Evolutionary conservation across 768 basidiomycete species (phyloP).

Genomic region (Lactarius indigo): DNA sequence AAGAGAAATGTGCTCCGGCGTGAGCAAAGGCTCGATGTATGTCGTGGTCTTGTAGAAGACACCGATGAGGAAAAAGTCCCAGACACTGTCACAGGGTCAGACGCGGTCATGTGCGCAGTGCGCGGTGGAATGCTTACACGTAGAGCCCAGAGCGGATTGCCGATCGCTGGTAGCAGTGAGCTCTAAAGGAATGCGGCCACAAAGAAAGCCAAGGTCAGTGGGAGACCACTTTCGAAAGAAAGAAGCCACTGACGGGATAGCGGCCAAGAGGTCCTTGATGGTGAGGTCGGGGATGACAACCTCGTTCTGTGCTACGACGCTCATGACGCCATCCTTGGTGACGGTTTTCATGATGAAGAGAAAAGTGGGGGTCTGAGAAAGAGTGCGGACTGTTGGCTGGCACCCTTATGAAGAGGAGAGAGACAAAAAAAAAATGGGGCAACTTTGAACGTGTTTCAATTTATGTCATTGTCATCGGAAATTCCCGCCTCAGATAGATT

Average conservation of each 20-base stretch:
- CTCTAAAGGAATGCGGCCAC: conserved; percentile 35
- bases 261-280: conserved; percentile 80
- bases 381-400: background rate
- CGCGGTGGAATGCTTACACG: conserved; percentile 47
- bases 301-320: conserved; percentile 49
- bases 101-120: conserved; percentile 6
- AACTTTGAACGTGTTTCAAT: background rate
- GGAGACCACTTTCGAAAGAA: background rate
- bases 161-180: conserved; percentile 90
- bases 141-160: conserved; percentile 75
- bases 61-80: conserved; percentile 71
- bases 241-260: conserved; percentile 67
- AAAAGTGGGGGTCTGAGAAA: background rate
- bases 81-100: conserved; percentile 45
- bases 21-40: conserved; percentile 60
- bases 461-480: background rate
- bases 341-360: conserved; percentile 23
- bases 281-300: conserved; percentile 78
- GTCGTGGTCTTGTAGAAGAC: conserved; percentile 63
- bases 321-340: conserved; percentile 21
- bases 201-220: background rate
- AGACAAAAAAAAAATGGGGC: background rate
- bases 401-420: background rate
- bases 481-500: conserved; percentile 13
- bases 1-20: conserved; percentile 50